phyloP scores from a whole-genome alignment of 2,329 filamentous ascomycete genomes.

The Alternaria consortialis region DNA sequence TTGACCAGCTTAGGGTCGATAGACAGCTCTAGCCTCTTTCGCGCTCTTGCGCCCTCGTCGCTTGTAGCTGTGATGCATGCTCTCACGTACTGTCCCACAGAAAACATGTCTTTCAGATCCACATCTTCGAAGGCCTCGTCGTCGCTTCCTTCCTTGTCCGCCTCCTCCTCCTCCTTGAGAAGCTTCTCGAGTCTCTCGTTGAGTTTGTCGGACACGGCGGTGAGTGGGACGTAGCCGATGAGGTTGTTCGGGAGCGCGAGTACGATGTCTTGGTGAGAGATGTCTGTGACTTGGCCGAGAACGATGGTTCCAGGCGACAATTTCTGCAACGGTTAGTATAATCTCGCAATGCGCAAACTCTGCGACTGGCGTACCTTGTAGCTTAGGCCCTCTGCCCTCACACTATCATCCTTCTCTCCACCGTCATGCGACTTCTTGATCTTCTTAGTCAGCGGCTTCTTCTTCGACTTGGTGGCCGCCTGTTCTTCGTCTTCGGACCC shows the following conservation, averaged over 20 bases:
- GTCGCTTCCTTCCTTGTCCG: constrained; percentile 65
- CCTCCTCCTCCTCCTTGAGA: constrained; percentile 69
- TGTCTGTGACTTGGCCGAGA: constrained; percentile 83
- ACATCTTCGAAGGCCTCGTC: constrained; percentile 64
- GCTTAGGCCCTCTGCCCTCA: constrained; percentile 86
- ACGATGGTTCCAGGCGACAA: constrained; percentile 86
- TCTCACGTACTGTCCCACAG: constrained; percentile 85
- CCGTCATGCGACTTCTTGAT: constrained; percentile 51
- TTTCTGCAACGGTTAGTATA: constrained; percentile 63
- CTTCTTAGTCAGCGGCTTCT: constrained; percentile 61
- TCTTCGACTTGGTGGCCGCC: constrained; percentile 58
- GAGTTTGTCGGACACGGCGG: constrained; percentile 84
- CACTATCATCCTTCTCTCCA: constrained; percentile 57
- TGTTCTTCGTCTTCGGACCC: constrained; percentile 52
- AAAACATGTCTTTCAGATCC: constrained; percentile 78
- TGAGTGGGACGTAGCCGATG: constrained; percentile 86
- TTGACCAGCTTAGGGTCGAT: constrained; percentile 83
- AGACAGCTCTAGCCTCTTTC: constrained; percentile 86
- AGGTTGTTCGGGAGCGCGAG: constrained; percentile 93
- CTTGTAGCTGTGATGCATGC: constrained; percentile 82
- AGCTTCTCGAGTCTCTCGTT: constrained; percentile 77
- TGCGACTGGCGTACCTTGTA: constrained; percentile 73
- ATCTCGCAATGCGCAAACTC: not conserved
- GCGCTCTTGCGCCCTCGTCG: constrained; percentile 73
- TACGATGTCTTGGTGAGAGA: constrained; percentile 80